These are phyloP conservation scores for Capniomyces stellatus DNA, from an alignment of 371 early-diverging fungal species.

Conservation along the genomic window DNA sequence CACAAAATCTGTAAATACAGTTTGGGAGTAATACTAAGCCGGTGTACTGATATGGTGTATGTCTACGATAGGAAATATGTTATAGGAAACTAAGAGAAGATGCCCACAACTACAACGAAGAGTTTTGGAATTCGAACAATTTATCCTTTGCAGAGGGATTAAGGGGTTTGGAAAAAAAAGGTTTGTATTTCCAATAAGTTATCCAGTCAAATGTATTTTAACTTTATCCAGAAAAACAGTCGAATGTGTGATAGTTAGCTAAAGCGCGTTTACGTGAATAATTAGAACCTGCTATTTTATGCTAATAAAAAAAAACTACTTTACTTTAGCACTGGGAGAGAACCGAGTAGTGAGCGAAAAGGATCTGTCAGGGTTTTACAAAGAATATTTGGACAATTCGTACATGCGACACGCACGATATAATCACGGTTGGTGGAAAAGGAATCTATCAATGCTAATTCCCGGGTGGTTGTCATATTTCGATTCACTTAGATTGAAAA, in stretches of 20 bases:
- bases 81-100: constrained; percentile 36
- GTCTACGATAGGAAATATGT: constrained; percentile 20
- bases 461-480: constrained; percentile 40
- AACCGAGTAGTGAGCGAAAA: constrained; percentile 39
- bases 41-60: not conserved
- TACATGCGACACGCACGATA: constrained; percentile 53
- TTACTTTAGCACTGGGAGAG: constrained; percentile 6
- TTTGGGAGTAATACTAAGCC: no score
- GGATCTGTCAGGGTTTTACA: constrained; percentile 56
- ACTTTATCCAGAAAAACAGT: not conserved
- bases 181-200: constrained; percentile 18
- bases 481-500: constrained; percentile 5
- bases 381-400: constrained; percentile 51
- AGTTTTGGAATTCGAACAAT: constrained; percentile 63
- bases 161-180: constrained; percentile 37
- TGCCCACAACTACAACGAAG: constrained; percentile 41
- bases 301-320: not conserved
- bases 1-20: not conserved
- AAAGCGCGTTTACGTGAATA: not conserved
- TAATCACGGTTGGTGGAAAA: constrained; percentile 54
- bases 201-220: not conserved
- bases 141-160: constrained; percentile 41
- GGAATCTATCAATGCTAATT: constrained; percentile 42
- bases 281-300: not conserved
- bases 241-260: not conserved